Percentiles rank a stretch among this genome's conserved stretches.
These are phyloP conservation scores for Pezizomycotina sp. DNA, from an alignment of 2,329 filamentous ascomycete genomes.

Conservation along the genomic window DNA sequence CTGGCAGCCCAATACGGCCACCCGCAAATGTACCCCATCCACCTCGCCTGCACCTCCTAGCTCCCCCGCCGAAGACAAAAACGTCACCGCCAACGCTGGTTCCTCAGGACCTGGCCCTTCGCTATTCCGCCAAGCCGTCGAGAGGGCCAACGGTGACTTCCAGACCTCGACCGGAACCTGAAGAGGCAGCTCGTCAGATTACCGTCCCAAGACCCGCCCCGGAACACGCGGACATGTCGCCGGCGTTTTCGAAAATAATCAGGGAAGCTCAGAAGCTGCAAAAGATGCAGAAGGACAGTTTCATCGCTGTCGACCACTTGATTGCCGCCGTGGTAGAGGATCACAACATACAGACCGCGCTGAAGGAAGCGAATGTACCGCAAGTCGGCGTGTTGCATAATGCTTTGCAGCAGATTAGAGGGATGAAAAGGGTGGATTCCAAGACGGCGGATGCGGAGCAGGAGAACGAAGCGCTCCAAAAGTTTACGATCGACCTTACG, in stretches of 20 bases:
- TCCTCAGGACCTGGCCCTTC: conserved; percentile 37
- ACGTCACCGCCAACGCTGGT: conserved; percentile 14
- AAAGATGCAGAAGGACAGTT: conserved; percentile 94
- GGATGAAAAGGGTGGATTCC: conserved; percentile 83
- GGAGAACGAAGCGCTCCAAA: conserved; percentile 85
- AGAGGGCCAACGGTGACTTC: conserved; percentile 81
- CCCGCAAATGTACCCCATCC: conserved; percentile 75
- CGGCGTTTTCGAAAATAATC: conserved; percentile 65
- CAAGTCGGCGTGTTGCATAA: conserved; percentile 80
- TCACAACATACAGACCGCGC: conserved; percentile 48
- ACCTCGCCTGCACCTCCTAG: conserved; percentile 73
- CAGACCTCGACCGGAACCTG: conserved; percentile 76
- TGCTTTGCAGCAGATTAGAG: conserved; percentile 80
- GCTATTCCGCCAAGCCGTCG: conserved; percentile 88
- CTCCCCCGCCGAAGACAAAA: conserved; percentile 42
- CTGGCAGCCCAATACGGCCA: conserved; percentile 82
- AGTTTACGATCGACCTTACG: conserved; percentile 98
- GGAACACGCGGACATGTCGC: conserved; percentile 68
- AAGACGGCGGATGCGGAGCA: conserved; percentile 81
- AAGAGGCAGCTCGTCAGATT: conserved; percentile 84
- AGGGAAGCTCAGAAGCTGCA: conserved; percentile 75
- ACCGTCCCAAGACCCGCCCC: conserved; percentile 92
- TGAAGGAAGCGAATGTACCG: conserved; percentile 78
- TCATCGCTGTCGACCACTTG: conserved; percentile 84
- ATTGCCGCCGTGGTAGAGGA: conserved; percentile 78